Base-by-base conservation (phyloP, 257 asterid species). In the Solanum chilense region DNA sequence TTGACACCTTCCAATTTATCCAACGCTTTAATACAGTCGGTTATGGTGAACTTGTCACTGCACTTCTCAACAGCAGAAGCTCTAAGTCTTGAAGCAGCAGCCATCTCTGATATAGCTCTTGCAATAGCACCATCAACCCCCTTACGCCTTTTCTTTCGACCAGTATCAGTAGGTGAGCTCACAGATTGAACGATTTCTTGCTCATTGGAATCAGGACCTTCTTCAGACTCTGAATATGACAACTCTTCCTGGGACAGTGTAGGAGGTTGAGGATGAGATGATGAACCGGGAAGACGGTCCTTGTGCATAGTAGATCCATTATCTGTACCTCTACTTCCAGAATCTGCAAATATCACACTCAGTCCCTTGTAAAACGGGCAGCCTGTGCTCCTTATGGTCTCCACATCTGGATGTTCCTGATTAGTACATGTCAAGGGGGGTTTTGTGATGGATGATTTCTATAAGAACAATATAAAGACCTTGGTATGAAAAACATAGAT, bases 371-470 rank as follows among this genome's bases (percentile, higher is more conserved):
- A 95, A 73, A 92, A 87, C 33, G 95, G 92, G 89, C 95, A 94
- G 82, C 97, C 98, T 16, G 66, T 86, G 85, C 89, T 90, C 92
- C 94, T 93, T 78, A 94, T 33, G 29, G 88, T 70, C 91, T 94
- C 98, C n/a, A 91, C 93, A 93, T 94, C 98, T 29, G 98, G 98
- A 93, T 95, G 98, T 66, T 91, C 97, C 98, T 95, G 94, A 87
- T 31, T 85, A 89, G 86, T 85, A 89, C 87, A 49, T 83, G 84
- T 75, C 68, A 68, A 70, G 20, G 58, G 78, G 87, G 74, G 45
- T 71, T 70, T 70, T 27, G 62, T 84, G 85, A 70, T 39, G 7
- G 77, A 74, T 47, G 64, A 62, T 52, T 52, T 62, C 82, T 77
- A 9, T 56, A 52, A 85, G 52, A 70, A 87, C 31, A 77, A 27